Percentiles rank a stretch among this genome's conserved stretches.
Conservation (phyloP, 2,329 filamentous ascomycete species). For the Phialemoniopsis sp. region DNA sequence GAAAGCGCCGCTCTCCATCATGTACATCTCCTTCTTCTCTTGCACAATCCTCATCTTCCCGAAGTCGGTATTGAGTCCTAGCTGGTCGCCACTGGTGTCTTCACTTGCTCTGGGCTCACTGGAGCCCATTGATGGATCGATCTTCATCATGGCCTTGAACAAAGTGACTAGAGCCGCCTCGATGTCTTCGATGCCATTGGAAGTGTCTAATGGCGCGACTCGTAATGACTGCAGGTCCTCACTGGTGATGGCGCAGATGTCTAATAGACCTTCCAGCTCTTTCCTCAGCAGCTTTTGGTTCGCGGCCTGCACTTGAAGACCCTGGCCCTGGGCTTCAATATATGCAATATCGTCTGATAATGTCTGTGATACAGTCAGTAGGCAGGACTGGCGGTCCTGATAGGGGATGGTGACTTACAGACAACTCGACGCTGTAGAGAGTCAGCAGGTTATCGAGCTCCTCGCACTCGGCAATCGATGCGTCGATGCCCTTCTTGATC, state of each 20-base stretch:
- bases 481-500: slow-evolving; percentile 81
- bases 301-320: slow-evolving; percentile 92
- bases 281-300: slow-evolving; percentile 93
- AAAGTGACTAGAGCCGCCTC: slow-evolving; percentile 75
- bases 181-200: slow-evolving; percentile 69
- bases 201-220: slow-evolving; percentile 67
- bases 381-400: neutral
- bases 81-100: slow-evolving; percentile 41
- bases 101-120: slow-evolving; percentile 42
- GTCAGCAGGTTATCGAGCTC: slow-evolving; percentile 93
- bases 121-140: slow-evolving; percentile 73
- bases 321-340: slow-evolving; percentile 95
- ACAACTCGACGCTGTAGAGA: slow-evolving; percentile 89
- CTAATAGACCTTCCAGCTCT: slow-evolving; percentile 83
- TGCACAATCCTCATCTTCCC: slow-evolving; percentile 91
- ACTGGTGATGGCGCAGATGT: slow-evolving; percentile 83
- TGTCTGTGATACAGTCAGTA: slow-evolving; percentile 53
- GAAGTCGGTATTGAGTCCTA: slow-evolving; percentile 65
- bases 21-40: slow-evolving; percentile 90
- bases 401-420: slow-evolving; percentile 50
- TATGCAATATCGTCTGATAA: slow-evolving; percentile 94
- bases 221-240: slow-evolving; percentile 71
- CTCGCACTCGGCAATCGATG: slow-evolving; percentile 91
- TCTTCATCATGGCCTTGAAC: slow-evolving; percentile 90
- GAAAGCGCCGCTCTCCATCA: slow-evolving; percentile 70